Evolutionary conservation across 108 stramenopile genomes (phyloP), one percentile per base, ranked within the genome.

Genomic region (Mediolabrus comicus): DNA sequence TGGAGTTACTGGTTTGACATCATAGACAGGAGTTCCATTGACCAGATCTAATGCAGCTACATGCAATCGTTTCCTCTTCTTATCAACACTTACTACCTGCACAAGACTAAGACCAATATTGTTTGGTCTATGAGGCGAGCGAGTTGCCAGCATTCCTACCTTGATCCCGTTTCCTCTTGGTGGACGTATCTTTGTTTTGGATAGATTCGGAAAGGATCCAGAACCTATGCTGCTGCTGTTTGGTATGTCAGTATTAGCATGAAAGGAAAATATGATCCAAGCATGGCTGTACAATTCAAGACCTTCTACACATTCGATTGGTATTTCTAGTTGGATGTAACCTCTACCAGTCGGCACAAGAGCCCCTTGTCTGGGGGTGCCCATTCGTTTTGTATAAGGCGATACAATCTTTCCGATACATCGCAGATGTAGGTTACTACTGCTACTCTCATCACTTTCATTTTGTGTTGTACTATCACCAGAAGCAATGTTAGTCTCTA

Each of bases 61-160:
- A 57, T 87, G 69, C 43, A 89, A 46, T 33, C 83, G 87, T 35
- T 81, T 81, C 4, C 51, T 46, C 16, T 74, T 83, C 29, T 67
- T 67, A 9, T 92, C 92, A 53, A 91, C 81, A 4, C 64, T 35
- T 53, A 83, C 74, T 13, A 93, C 61, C 65, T 82, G 78, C 6
- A 91, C 95, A 52, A 98, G 75, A 59, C 94, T 93, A 6, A 99
- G 72, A 4, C 98, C 98, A 7, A 99, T 57, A 25, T 86, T 83
- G 67, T 98, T 98, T 29, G 98, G 98, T 38, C 98, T 86, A 76
- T 99, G 98, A 22, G 98, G 98, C 46, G 95, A 93, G 16, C 98
- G 83, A 8, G 97, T 98, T 0, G 98, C 90, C 61, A 98, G 71
- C 62, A 82, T 82, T 17, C 98, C 98, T 10, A 97, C 92, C 59